Conservation (phyloP, 441 rosid species). For the Populus trichocarpa region DNA sequence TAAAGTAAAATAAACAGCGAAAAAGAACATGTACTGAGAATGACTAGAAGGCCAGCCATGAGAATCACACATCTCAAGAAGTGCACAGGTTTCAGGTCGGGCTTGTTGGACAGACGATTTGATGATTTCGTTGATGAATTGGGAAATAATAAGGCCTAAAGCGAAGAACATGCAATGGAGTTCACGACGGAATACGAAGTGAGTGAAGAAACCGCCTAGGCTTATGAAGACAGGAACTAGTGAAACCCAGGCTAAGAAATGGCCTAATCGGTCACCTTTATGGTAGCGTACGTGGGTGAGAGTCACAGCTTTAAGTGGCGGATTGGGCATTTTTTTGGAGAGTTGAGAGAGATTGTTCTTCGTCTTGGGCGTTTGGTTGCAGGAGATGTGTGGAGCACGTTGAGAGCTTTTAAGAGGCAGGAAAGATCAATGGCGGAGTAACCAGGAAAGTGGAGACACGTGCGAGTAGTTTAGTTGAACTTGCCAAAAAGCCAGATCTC, state of each 20-base stretch:
- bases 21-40: conserved; percentile 85
- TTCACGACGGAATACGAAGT: conserved; percentile 90
- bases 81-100: conserved; percentile 72
- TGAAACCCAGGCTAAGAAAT: conserved; percentile 90
- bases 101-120: conserved; percentile 75
- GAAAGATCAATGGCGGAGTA: neutral
- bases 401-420: neutral
- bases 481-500: too few relatives aligned
- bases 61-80: conserved; percentile 90
- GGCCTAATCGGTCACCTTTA: conserved; percentile 70
- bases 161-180: conserved; percentile 84
- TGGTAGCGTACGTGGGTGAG: conserved; percentile 81
- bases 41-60: conserved; percentile 99
- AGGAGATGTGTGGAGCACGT: neutral
- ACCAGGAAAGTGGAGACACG: neutral
- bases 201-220: conserved; percentile 83
- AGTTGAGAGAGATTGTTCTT: neutral
- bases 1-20: conserved; percentile 57
- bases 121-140: conserved; percentile 66
- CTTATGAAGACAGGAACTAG: conserved; percentile 82
- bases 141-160: conserved; percentile 71
- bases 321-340: conserved; percentile 12
- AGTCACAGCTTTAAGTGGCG: conserved; percentile 67
- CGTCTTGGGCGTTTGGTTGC: neutral
- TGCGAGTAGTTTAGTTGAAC: neutral